A percentile compares a stretch with the other conserved stretches of the same genome.
Evolutionary conservation across 2,329 filamentous ascomycete species (phyloP).

Genomic region (Xylariales sp.): DNA sequence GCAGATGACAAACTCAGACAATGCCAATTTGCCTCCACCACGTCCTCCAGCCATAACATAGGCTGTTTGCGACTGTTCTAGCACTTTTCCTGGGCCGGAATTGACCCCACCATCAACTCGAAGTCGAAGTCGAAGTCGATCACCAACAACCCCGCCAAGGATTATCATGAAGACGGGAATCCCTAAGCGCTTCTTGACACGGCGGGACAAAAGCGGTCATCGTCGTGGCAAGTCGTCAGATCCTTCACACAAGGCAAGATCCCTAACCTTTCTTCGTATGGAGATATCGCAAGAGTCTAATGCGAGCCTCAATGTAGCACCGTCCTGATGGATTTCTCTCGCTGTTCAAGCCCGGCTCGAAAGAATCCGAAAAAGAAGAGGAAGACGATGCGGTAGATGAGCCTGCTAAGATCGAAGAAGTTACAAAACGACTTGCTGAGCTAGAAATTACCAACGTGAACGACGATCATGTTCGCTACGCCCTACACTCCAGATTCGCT

Average conservation of each 20-base stretch:
- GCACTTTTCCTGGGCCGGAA: background rate
- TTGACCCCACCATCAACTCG: conserved; percentile 1
- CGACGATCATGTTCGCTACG: conserved; percentile 53
- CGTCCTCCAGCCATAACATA: conserved; percentile 3
- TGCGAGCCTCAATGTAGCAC: conserved; percentile 29
- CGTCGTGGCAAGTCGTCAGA: conserved; percentile 53
- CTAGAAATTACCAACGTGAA: conserved; percentile 41
- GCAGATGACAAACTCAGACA: too few relatives aligned
- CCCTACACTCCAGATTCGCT: conserved; percentile 58
- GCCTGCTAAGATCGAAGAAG: conserved; percentile 33
- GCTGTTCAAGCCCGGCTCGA: conserved; percentile 60
- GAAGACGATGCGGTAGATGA: conserved; percentile 43
- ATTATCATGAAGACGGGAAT: conserved; percentile 44
- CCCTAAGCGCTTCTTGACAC: conserved; percentile 63
- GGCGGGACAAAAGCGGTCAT: conserved; percentile 61
- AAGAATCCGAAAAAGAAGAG: conserved; percentile 45
- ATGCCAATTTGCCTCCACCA: conserved; percentile 5
- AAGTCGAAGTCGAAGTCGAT: background rate
- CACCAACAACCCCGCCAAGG: conserved; percentile 10
- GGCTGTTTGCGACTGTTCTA: conserved; percentile 2
- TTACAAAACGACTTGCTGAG: conserved; percentile 28
- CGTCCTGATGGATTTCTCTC: conserved; percentile 57
- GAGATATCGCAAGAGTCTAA: background rate
- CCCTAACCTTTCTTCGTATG: too few relatives aligned
- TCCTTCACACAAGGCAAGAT: conserved; percentile 50